Evolutionary conservation across 1,284 basidiomycete species (phyloP).

Genomic region (Ceratobasidium sp.): DNA sequence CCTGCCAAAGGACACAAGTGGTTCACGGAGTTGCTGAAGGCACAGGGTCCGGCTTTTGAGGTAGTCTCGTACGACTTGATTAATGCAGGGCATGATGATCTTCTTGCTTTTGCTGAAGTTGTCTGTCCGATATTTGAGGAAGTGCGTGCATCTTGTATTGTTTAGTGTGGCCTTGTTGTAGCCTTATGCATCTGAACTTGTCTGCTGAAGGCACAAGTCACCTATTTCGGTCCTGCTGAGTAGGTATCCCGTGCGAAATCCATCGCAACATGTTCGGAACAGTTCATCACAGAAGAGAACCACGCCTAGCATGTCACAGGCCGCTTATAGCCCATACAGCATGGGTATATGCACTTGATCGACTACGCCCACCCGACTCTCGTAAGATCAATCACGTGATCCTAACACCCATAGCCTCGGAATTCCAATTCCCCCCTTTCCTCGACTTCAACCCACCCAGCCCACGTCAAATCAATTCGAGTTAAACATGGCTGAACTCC

Average conservation of each 20-base stretch:
- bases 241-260: too few relatives aligned
- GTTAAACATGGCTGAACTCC: slow-evolving; percentile 34
- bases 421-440: too few relatives aligned
- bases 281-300: too few relatives aligned
- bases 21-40: slow-evolving; percentile 29
- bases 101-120: slow-evolving; percentile 27
- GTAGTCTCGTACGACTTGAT: slow-evolving; percentile 13
- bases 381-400: slow-evolving; percentile 16
- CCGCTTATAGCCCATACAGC: too few relatives aligned
- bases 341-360: too few relatives aligned
- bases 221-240: too few relatives aligned
- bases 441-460: slow-evolving; percentile 9
- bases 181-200: too few relatives aligned
- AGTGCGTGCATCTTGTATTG: background rate
- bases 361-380: too few relatives aligned
- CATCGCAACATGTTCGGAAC: too few relatives aligned
- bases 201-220: too few relatives aligned
- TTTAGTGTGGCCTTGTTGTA: background rate
- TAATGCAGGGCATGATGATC: slow-evolving; percentile 34
- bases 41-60: slow-evolving; percentile 19
- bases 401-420: background rate
- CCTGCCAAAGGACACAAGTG: slow-evolving; percentile 35
- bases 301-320: too few relatives aligned
- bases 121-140: slow-evolving; percentile 39
- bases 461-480: background rate